phyloP scores from a whole-genome alignment of 116 monocot genomes.

The Phalaenopsis hybrid region DNA sequence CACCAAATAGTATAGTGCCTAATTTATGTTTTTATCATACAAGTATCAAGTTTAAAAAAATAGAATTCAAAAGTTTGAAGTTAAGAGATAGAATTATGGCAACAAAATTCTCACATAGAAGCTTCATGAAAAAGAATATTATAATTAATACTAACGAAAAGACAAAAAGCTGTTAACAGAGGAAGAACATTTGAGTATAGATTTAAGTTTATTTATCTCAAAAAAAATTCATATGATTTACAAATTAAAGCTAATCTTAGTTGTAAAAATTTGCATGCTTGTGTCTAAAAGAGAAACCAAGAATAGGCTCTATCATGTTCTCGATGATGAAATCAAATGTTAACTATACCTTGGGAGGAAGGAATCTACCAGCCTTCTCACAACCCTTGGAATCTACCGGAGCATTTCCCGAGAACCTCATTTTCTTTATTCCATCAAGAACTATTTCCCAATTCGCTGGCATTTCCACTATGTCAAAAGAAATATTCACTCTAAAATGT shows the following conservation, averaged over 20 bases:
- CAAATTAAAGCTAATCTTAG: neutral
- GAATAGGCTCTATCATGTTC: neutral
- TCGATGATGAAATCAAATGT: neutral
- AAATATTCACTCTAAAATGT: neutral
- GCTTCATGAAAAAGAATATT: neutral
- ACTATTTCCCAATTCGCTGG: conserved; percentile 70
- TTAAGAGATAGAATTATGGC: neutral
- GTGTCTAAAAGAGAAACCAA: neutral
- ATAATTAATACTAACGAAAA: neutral
- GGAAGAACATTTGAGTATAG: neutral
- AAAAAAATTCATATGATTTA: neutral
- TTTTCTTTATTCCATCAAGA: conserved; percentile 71
- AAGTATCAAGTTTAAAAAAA: neutral
- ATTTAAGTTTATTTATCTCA: neutral
- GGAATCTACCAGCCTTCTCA: conserved; percentile 75
- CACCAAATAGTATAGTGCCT: neutral
- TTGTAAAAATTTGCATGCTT: neutral
- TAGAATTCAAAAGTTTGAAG: neutral
- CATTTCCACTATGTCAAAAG: conserved; percentile 18
- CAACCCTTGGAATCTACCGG: conserved; percentile 94
- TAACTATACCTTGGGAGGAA: conserved; percentile 79
- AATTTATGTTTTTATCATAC: neutral
- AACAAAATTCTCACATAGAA: neutral
- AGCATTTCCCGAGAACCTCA: conserved; percentile 83
- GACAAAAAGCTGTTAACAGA: neutral